Conservation (phyloP, 2,329 filamentous ascomycete species). For the Neonectria magnoliae region DNA sequence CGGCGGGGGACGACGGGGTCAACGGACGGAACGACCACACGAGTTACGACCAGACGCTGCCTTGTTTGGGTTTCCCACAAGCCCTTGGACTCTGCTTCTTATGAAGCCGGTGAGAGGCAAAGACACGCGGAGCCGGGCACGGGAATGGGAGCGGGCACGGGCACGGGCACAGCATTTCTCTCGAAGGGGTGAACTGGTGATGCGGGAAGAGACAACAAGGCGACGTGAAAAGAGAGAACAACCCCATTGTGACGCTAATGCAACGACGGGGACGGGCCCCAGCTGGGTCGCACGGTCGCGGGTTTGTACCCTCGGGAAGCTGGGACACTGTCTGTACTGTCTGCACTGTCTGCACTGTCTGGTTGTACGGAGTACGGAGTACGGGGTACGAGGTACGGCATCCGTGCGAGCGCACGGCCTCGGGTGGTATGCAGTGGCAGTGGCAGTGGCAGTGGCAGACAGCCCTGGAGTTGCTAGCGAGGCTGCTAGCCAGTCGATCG, state of each 20-base stretch:
- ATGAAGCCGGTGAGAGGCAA: conserved; percentile 45
- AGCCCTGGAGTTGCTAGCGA: neutral
- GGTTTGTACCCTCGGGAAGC: conserved; percentile 30
- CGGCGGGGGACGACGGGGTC: neutral
- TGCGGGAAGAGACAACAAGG: conserved; percentile 41
- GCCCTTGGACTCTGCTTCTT: conserved; percentile 41
- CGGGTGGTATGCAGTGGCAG: too few species aligned
- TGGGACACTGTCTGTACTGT: conserved; percentile 11
- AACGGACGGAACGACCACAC: conserved; percentile 6
- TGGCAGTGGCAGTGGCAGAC: neutral
- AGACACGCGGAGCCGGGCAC: conserved; percentile 38
- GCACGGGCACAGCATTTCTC: neutral
- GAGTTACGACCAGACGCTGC: conserved; percentile 6
- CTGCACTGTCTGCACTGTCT: conserved; percentile 9
- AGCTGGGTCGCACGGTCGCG: conserved; percentile 19
- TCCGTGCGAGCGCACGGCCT: too few species aligned
- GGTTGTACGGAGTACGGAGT: neutral
- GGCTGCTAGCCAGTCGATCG: neutral
- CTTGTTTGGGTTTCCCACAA: conserved; percentile 1
- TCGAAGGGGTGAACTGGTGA: conserved; percentile 29
- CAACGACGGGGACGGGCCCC: conserved; percentile 19
- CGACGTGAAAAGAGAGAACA: conserved; percentile 44
- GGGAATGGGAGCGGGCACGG: too few species aligned
- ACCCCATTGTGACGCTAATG: conserved; percentile 36
- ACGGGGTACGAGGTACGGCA: neutral